Evolutionary conservation across 805 yeast genomes (phyloP), one percentile per base, ranked within the genome.

Genomic region (Kockiozyma suomiensis): DNA sequence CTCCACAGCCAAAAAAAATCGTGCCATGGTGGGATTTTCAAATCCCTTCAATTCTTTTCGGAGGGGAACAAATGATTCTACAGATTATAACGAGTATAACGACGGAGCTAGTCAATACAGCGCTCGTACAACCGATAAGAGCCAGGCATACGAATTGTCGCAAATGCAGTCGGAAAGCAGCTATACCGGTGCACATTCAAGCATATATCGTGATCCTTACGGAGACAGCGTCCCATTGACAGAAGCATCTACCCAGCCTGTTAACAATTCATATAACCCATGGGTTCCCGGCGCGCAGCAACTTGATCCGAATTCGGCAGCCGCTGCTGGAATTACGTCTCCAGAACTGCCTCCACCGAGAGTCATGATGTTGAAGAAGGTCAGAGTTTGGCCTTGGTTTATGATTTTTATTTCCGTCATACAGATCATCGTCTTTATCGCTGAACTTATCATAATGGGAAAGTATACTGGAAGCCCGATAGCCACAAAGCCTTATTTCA

Each of bases 401-500:
- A 65, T 70, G 2, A 68, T 68, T 62, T 41, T 65, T 17, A 59
- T 73, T 35, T 61, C 68, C 19, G n/a, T 67, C 7, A 59, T 73
- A 13, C 76, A 86, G 67, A 66, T 82, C 3, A 72, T 73, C 6
- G 85, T 87, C 7, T 87, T 87, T 68, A 78, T 85, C 6, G 86
- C 79, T 12, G 91, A 87, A 70, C 72, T 87, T 37, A 80, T 76
- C 10, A 75, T 74, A 57, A 83, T 84, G 88, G 80, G 83, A 4
- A 67, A 70, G 4, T 74, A 82, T 46, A 86, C 91, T 0, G 88
- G 89, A 1, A 78, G 81, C 15, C 83, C 86, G 2, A 79, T 87
- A 61, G 89, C 84, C 69, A 84, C 88, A 0, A 72, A 84, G 66
- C 92, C 92, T 4, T 81, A 83, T 61, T 85, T 87, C 75, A 87